Evolutionary conservation across 768 basidiomycete species (phyloP).

Genomic region (Leucocoprinus sp.): DNA sequence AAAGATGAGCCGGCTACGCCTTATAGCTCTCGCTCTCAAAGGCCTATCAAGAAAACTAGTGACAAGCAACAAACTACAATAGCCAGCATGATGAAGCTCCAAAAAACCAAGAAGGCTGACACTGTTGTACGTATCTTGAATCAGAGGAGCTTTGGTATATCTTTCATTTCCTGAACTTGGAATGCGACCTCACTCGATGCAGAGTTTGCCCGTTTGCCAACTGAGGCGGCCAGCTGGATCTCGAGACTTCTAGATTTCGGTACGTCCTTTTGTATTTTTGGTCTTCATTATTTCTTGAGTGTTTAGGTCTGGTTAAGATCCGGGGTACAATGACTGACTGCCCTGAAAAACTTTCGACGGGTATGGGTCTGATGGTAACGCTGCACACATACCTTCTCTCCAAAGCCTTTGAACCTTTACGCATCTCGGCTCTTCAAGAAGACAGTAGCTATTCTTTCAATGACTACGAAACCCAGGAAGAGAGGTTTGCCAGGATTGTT

Average conservation of each 20-base stretch:
- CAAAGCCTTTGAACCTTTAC: constrained; percentile 48
- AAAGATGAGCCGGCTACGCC: constrained; percentile 38
- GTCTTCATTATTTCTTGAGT: not conserved
- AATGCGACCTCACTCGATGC: constrained; percentile 2
- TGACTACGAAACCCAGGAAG: constrained; percentile 72
- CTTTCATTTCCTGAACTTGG: not conserved
- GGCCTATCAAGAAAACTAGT: constrained; percentile 29
- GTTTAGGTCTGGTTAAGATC: constrained; percentile 56
- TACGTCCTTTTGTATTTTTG: constrained; percentile 19
- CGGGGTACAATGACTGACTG: constrained; percentile 72
- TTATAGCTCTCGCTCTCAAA: constrained; percentile 18
- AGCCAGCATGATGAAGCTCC: constrained; percentile 56
- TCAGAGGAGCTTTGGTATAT: constrained; percentile 53
- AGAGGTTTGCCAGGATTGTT: constrained; percentile 35
- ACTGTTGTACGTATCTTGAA: constrained; percentile 64
- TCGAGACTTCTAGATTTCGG: constrained; percentile 67
- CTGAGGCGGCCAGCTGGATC: constrained; percentile 64
- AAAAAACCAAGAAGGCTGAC: constrained; percentile 47
- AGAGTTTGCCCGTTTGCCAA: constrained; percentile 77
- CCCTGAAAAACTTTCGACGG: constrained; percentile 60
- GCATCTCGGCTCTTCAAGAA: not conserved
- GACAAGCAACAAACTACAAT: constrained; percentile 62
- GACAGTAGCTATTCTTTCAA: constrained; percentile 40
- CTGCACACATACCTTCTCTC: constrained; percentile 63
- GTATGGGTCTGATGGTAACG: constrained; percentile 70